Evolutionary conservation across 345 rosid genomes (phyloP).

Genomic region (Camelina sativa): DNA sequence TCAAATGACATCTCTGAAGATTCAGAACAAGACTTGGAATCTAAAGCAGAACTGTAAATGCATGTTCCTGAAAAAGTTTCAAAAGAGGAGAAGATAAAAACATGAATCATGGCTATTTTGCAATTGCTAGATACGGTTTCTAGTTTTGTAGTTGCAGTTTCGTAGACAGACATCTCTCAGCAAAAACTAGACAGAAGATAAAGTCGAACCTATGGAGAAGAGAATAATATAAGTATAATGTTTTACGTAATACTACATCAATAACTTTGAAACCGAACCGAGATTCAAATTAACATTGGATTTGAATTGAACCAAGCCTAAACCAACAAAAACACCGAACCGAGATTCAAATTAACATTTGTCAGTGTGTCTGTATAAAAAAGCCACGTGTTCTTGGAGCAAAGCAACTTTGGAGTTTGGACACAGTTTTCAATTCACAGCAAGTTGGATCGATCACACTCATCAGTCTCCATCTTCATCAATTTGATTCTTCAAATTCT

Average conservation of each 20-base stretch:
- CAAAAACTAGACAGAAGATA: conserved; percentile 15
- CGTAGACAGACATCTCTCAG: conserved; percentile 28
- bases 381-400: conserved; percentile 8
- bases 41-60: conserved; percentile 73
- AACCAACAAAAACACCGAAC: neutral
- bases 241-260: neutral
- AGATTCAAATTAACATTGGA: conserved; percentile 8
- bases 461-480: neutral
- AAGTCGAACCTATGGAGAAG: neutral
- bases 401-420: neutral
- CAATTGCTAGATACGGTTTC: conserved; percentile 24
- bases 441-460: conserved; percentile 11
- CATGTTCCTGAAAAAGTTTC: conserved; percentile 5
- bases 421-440: conserved; percentile 9
- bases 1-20: conserved; percentile 35
- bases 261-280: neutral
- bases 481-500: neutral
- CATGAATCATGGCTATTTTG: conserved; percentile 7
- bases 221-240: conserved; percentile 7
- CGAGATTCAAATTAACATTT: conserved; percentile 5
- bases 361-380: conserved; percentile 18
- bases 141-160: conserved; percentile 30
- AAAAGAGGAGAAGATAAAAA: conserved; percentile 20
- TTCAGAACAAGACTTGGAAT: conserved; percentile 58
- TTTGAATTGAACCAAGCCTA: neutral